Evolutionary conservation across 177 flowering plant species (phyloP), one percentile per base, ranked within the genome.

Genomic region (Vitis hybrid): DNA sequence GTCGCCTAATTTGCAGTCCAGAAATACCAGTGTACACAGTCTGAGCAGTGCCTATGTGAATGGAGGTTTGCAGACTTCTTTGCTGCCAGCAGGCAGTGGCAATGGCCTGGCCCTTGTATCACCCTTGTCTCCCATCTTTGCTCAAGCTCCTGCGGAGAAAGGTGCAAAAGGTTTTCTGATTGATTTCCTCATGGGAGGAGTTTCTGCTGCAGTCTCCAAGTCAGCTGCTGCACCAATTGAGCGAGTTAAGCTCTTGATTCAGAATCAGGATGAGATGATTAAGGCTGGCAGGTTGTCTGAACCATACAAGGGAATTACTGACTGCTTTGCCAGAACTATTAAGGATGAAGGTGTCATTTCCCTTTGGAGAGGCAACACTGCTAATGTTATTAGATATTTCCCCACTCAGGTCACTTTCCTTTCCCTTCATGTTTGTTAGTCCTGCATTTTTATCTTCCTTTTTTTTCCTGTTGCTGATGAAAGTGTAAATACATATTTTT

Each of bases 141-240:
- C 87, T 0, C 88, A 78, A 63, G 84, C 94, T 40, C 90, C 94
- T 21, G 65, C 80, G 0, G 97, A 90, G 74, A 87, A 86, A 81
- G 79, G 86, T 27, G 66, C 32, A 3, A 0, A 62, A 4, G 79
- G 76, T 4, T 92, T 92, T 67, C 0, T 79, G 57, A 71, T 84
- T 40, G 95, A 90, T 82, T 92, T 91, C 69, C 85, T 91, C 55
- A 90, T 90, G 97, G 97, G 94, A 75, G 96, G 93, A 56, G 92
- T 91, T 24, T 90, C 97, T 77, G 97, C 90, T 68, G 93, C 94
- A 62, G 94, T 91, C 15, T 91, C 97, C 5, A 91, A 91, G 79
- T 79, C 91, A 6, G 94, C 91, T 2, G 94, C 94, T 72, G 94
- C 97, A 68, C 97, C 94, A 40, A 90, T 90, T 71, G 94, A 91